Evolutionary conservation across 345 rosid genomes (phyloP).

Genomic region (Eucalyptus curtisii): DNA sequence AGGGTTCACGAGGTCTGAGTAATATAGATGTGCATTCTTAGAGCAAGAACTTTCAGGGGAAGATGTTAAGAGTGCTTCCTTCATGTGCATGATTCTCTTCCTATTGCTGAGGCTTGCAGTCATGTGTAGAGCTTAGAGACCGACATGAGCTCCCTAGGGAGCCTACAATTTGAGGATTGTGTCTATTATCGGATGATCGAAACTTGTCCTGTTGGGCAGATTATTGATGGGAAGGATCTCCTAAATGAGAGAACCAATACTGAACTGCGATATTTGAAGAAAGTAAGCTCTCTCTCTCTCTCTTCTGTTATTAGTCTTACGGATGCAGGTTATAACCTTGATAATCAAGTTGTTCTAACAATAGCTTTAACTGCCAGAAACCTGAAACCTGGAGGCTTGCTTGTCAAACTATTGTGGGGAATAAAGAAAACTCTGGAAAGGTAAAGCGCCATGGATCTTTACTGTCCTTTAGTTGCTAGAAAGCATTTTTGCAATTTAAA

Average conservation of each 20-base stretch:
- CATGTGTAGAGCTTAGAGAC: neutral
- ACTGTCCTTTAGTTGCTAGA: neutral
- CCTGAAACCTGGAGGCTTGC: conserved; percentile 93
- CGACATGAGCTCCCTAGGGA: neutral
- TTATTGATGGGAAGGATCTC: conserved; percentile 60
- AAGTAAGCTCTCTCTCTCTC: conserved; percentile 20
- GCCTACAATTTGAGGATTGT: neutral
- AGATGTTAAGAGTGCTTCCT: neutral
- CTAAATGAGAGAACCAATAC: conserved; percentile 71
- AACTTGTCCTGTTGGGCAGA: conserved; percentile 23
- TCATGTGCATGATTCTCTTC: neutral
- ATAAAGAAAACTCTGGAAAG: conserved; percentile 82
- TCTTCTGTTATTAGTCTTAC: neutral
- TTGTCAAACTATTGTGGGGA: conserved; percentile 88
- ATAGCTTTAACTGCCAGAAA: conserved; percentile 25
- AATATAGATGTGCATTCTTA: neutral
- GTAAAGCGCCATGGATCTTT: conserved; percentile 5
- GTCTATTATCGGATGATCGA: neutral
- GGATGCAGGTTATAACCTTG: neutral
- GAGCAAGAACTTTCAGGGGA: neutral
- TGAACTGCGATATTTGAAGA: conserved; percentile 51
- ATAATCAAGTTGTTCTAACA: neutral
- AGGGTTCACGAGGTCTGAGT: neutral
- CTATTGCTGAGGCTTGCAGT: neutral
- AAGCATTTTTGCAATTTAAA: neutral